Conservation (phyloP, 371 early-diverging fungal genomes). For the Paraphysoderma sedebokerense region DNA sequence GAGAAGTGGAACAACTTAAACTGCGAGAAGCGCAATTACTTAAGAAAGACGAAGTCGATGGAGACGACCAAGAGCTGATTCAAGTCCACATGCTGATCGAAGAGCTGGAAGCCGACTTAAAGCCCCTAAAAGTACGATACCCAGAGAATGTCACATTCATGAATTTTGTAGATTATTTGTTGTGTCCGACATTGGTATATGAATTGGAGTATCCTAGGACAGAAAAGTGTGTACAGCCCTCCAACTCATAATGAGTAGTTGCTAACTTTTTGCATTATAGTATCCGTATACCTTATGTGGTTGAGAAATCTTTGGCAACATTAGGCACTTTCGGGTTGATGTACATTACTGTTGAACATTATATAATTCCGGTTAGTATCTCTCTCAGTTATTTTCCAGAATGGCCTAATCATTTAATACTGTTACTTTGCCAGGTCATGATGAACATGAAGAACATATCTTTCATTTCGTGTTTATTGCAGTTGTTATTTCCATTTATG, state of each 20-base stretch:
- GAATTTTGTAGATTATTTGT: conserved; percentile 77
- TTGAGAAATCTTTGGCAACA: conserved; percentile 63
- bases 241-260: neutral
- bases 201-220: conserved; percentile 89
- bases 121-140: conserved; percentile 33
- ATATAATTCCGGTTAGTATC: conserved; percentile 52
- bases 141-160: conserved; percentile 63
- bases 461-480: conserved; percentile 27
- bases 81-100: conserved; percentile 12
- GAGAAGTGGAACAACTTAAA: conserved; percentile 9
- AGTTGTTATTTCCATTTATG: conserved; percentile 73
- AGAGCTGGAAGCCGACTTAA: conserved; percentile 40
- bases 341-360: conserved; percentile 69
- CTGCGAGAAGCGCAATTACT: neutral
- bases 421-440: too few species aligned
- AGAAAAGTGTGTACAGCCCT: conserved; percentile 22
- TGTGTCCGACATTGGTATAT: conserved; percentile 80
- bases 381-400: too few species aligned
- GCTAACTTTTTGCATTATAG: conserved; percentile 13
- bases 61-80: neutral
- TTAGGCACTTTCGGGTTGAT: conserved; percentile 63
- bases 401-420: too few species aligned
- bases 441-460: conserved; percentile 12
- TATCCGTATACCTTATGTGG: conserved; percentile 70
- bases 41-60: conserved; percentile 2